These are phyloP conservation scores for Cercospora janseana DNA, from an alignment of 2,329 filamentous ascomycete species.

Conservation along the genomic window DNA sequence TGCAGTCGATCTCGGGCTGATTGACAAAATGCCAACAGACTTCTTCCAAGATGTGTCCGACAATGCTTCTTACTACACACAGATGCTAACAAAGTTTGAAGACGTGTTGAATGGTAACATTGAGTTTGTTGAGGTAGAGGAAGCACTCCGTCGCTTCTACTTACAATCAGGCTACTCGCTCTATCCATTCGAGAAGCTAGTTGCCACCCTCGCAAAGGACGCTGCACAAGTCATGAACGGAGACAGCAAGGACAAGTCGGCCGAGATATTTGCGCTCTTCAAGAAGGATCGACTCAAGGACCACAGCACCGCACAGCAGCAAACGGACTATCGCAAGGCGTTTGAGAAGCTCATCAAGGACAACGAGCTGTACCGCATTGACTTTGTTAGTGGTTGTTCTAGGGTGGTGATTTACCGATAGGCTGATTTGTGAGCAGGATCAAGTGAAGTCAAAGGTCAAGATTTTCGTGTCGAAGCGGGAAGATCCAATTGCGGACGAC, in stretches of 20 bases:
- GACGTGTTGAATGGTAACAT: slow-evolving; percentile 79
- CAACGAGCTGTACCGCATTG: slow-evolving; percentile 83
- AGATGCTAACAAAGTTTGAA: slow-evolving; percentile 81
- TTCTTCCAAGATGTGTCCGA: slow-evolving; percentile 69
- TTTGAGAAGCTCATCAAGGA: slow-evolving; percentile 93
- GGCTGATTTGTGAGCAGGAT: slow-evolving; percentile 47
- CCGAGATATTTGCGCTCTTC: slow-evolving; percentile 85
- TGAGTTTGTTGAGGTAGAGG: slow-evolving; percentile 81
- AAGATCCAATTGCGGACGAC: slow-evolving; percentile 70
- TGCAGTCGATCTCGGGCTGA: slow-evolving; percentile 77
- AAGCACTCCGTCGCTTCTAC: slow-evolving; percentile 88
- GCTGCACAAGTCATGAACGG: slow-evolving; percentile 78
- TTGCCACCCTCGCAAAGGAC: slow-evolving; percentile 76
- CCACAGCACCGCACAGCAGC: slow-evolving; percentile 82
- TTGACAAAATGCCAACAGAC: slow-evolving; percentile 70
- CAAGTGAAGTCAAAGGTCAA: slow-evolving; percentile 67
- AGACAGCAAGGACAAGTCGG: slow-evolving; percentile 89
- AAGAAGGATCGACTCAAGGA: slow-evolving; percentile 76
- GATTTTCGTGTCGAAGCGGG: slow-evolving; percentile 80
- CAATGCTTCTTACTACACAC: slow-evolving; percentile 75
- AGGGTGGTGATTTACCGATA: neutral
- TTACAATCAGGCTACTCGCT: slow-evolving; percentile 87
- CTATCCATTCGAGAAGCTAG: slow-evolving; percentile 87
- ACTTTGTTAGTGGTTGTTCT: slow-evolving; percentile 67
- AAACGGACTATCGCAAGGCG: slow-evolving; percentile 86